Conservation (phyloP, 2,329 filamentous ascomycete species). For the Exophiala lecanii-corni region DNA sequence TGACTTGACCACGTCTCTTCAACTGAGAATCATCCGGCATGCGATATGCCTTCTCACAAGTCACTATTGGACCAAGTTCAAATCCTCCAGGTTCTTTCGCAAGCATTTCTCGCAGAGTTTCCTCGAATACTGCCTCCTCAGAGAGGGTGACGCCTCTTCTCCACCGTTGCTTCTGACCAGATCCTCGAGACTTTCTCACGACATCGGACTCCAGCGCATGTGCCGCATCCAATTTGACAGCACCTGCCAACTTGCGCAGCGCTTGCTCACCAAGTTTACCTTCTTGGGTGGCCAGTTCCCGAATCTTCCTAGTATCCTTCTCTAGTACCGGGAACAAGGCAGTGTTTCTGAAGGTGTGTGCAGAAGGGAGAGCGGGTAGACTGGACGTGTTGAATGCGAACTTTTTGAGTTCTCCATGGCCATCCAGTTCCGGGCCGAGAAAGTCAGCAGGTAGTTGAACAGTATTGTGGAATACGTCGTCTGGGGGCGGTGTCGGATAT, state of each 20-base stretch:
- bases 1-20: constrained; percentile 26
- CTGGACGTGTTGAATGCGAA: constrained; percentile 55
- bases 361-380: constrained; percentile 59
- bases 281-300: constrained; percentile 61
- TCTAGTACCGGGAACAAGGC: constrained; percentile 56
- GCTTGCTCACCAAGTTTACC: constrained; percentile 62
- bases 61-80: constrained; percentile 51
- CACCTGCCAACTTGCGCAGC: constrained; percentile 55
- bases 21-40: constrained; percentile 34
- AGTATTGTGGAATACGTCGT: constrained; percentile 34
- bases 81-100: constrained; percentile 35
- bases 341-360: constrained; percentile 60
- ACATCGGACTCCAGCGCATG: constrained; percentile 38
- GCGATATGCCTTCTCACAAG: constrained; percentile 58
- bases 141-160: constrained; percentile 20
- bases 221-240: constrained; percentile 38
- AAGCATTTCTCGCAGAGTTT: constrained; percentile 49
- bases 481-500: constrained; percentile 38
- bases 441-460: constrained; percentile 36
- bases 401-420: constrained; percentile 42
- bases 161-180: constrained; percentile 28
- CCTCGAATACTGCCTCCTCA: constrained; percentile 52
- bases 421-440: constrained; percentile 49
- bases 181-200: neutral
- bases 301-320: constrained; percentile 54